phyloP scores from a whole-genome alignment of 768 basidiomycete genomes.

The Podaxis rugospora region DNA sequence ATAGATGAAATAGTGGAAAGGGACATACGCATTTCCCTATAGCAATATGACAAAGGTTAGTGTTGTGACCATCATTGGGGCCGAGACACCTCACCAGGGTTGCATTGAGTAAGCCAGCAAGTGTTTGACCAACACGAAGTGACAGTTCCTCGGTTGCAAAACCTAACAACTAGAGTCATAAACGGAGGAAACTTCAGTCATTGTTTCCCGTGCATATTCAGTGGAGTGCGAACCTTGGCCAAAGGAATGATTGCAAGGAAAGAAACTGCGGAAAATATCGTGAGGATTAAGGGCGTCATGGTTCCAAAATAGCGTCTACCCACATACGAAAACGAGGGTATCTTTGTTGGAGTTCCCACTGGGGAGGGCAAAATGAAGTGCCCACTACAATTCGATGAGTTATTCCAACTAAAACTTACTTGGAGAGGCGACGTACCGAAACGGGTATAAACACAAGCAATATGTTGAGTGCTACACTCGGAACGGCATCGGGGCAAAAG shows the following conservation, averaged over 20 bases:
- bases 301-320: constrained; percentile 22
- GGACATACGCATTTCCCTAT: constrained; percentile 47
- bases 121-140: constrained; percentile 74
- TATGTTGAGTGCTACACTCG: constrained; percentile 57
- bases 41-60: constrained; percentile 1
- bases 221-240: constrained; percentile 53
- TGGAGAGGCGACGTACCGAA: constrained; percentile 38
- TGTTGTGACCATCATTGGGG: background rate
- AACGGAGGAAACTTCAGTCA: background rate
- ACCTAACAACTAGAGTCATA: constrained; percentile 56
- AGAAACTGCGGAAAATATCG: constrained; percentile 39
- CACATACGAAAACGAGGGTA: constrained; percentile 72
- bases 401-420: background rate
- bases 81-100: constrained; percentile 52
- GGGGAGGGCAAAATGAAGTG: constrained; percentile 55
- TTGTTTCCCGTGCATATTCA: background rate
- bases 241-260: constrained; percentile 84
- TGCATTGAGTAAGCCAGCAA: constrained; percentile 83
- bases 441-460: constrained; percentile 68
- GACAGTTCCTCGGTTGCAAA: constrained; percentile 88
- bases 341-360: constrained; percentile 31
- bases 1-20: background rate
- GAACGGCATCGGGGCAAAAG: background rate
- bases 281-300: background rate
- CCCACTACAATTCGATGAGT: constrained; percentile 51